phyloP scores from a whole-genome alignment of 176 grass and related monocot genomes.

The Phragmites australis region DNA sequence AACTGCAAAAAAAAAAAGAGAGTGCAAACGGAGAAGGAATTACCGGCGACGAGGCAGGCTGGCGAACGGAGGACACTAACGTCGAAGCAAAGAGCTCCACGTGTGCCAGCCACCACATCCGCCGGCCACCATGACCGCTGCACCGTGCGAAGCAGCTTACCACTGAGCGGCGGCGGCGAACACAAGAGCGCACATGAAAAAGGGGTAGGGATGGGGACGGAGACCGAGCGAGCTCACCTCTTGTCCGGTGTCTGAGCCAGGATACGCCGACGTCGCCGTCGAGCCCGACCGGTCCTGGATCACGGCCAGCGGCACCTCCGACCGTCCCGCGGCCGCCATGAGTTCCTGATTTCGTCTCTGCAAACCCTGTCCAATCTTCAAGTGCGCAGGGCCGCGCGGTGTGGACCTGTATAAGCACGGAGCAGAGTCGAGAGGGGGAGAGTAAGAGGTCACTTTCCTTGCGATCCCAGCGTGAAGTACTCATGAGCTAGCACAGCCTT shows the following conservation, averaged over 20 bases:
- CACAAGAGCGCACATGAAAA: background rate
- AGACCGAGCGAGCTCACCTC: conserved; percentile 19
- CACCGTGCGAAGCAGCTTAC: background rate
- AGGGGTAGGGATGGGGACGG: background rate
- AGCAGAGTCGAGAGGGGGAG: background rate
- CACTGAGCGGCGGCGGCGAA: background rate
- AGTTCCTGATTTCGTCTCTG: background rate
- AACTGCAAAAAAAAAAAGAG: too few relatives aligned
- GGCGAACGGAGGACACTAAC: background rate
- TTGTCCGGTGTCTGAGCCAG: background rate
- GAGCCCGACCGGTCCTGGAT: background rate
- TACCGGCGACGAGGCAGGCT: background rate
- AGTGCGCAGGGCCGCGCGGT: background rate
- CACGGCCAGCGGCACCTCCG: conserved; percentile 33
- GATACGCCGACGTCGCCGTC: background rate
- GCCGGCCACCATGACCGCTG: background rate
- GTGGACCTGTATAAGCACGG: background rate
- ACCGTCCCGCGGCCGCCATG: conserved; percentile 14
- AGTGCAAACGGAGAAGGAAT: background rate
- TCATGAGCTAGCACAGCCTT: background rate
- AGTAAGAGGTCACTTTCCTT: background rate
- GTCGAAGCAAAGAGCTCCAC: background rate
- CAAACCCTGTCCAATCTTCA: background rate
- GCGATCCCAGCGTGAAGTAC: background rate
- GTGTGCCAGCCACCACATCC: background rate